Evolutionary conservation across 192 early-diverging fungal genomes (phyloP), one percentile per base, ranked within the genome.

Genomic region (Haplosporangium gracile): DNA sequence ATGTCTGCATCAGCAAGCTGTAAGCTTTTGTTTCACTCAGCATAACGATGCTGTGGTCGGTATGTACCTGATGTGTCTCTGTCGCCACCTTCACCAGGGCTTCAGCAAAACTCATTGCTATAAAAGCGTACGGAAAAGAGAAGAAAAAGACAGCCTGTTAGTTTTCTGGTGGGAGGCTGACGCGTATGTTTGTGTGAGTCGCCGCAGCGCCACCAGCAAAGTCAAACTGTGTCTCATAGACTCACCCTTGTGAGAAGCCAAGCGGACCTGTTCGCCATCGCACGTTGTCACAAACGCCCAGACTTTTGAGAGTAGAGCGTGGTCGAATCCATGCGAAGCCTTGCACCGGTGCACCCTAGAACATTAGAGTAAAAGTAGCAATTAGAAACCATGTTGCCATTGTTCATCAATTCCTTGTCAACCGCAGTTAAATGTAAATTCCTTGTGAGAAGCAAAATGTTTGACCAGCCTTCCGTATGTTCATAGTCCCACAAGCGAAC

Each of bases 21-120:
- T 29, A 32, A 65, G 60, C 60, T 29, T 1, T 32, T 65, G 8
- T 65, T 65, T 65, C 11, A 0, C n/a, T 26, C 10, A n/a, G 60
- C 57, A 32, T 32, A 13, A 26, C 11, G 26, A 29, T 57, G 60
- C 22, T 9, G 57, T 32, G 2, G 8, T 29, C 32, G 8, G 22
- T 26, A 68, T 68, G 10, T 89, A 90, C 91, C 57, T 88, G 88
- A 0, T 68, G 57, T 3, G 88, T 79, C 32, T 79, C 75, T 9
- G 36, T 70, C 29, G 91, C 88, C 68, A 92, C 72, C 49, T 83
- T 69, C 39, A 82, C 76, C 6, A 92, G 49, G 1, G 89, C 89
- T 18, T 87, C 83, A 29, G 82, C 80, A 79, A 92, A 90, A 47
- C 68, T 74, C 60, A 83, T 39, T 24, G 88, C 90, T 91, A 85